Evolutionary conservation across 345 rosid genomes (phyloP), one percentile per base, ranked within the genome.

Genomic region (Carallia pectinifolia): DNA sequence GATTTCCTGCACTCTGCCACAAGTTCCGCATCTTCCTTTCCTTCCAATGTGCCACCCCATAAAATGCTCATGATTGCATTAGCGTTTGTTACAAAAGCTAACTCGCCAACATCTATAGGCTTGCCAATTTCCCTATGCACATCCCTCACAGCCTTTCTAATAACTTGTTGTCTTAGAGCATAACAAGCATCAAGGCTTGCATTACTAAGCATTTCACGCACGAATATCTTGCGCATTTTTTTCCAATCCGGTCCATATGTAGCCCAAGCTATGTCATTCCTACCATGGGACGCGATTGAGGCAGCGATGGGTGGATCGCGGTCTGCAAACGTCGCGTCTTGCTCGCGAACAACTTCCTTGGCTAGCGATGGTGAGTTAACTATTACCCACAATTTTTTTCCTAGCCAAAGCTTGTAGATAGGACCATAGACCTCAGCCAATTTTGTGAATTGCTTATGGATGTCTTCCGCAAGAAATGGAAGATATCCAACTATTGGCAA

Each of bases 401-500:
- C 83, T 0, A 86, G 74, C 37, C 70, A 61, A 12, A 86, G 77
- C 68, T 82, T 84, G 71, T 74, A 84, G 36, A 84, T 81, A n/a
- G 83, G 81, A 1, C 86, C 83, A 15, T 84, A 75, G 0, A 23
- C 36, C 3, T 13, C 2, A 8, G 79, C 74, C 58, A 84, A 34
- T 65, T 80, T 7, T 3, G 74, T 58, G 55, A 80, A 86, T 3
- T 71, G 47, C 10, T 48, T 61, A 68, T 80, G 87, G 13, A 76
- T 73, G 55, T 80, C 19, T 0, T 44, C 23, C 0, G 81, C 68
- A 0, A 86, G 80, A 67, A 82, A 82, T 7, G 85, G 82, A 53
- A 86, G 80, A 77, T 84, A 79, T 29, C 84, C 86, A 1, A 82
- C 56, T 7, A 86, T 8, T 1, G 90, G 86, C 47, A 84, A 17